Evolutionary conservation across 208 protist species (phyloP).

Genomic region (Acanthamoeba polyphaga): DNA sequence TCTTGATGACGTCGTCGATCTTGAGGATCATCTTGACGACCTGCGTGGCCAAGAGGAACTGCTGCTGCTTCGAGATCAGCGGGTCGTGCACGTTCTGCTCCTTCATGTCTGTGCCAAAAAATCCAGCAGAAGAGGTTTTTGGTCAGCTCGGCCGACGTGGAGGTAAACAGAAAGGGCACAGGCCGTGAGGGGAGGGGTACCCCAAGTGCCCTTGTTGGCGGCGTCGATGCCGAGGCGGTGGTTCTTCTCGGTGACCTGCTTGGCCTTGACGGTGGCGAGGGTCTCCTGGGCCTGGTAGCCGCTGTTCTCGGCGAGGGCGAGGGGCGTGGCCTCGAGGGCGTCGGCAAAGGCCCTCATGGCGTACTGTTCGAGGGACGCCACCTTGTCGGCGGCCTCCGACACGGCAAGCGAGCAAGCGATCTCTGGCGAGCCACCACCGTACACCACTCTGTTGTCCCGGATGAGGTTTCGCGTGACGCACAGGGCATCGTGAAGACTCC

Average conservation of each 20-base stretch:
- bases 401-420: conserved; percentile 98
- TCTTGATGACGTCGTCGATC: conserved; percentile 75
- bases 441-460: conserved; percentile 99
- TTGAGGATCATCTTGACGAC: conserved; percentile 88
- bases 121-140: neutral
- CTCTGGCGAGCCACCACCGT: conserved; percentile 99
- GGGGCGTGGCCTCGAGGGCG: conserved; percentile 99
- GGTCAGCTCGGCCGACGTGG: neutral
- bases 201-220: conserved; percentile 94
- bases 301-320: conserved; percentile 99
- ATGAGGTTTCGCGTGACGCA: conserved; percentile 99
- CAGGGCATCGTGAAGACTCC: conserved; percentile 99
- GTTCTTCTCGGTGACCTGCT: conserved; percentile 97
- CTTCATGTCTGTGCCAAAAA: conserved; percentile 96
- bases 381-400: conserved; percentile 93
- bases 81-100: conserved; percentile 99
- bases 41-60: conserved; percentile 99
- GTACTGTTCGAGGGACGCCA: conserved; percentile 97
- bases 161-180: neutral
- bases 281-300: conserved; percentile 97
- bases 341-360: conserved; percentile 99
- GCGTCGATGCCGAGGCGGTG: conserved; percentile 98
- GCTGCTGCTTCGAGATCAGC: conserved; percentile 98
- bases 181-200: conserved; percentile 69
- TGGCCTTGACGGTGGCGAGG: conserved; percentile 96